Evolutionary conservation across 106 monocot genomes (phyloP), one percentile per base, ranked within the genome.

Genomic region (Allium sativum): DNA sequence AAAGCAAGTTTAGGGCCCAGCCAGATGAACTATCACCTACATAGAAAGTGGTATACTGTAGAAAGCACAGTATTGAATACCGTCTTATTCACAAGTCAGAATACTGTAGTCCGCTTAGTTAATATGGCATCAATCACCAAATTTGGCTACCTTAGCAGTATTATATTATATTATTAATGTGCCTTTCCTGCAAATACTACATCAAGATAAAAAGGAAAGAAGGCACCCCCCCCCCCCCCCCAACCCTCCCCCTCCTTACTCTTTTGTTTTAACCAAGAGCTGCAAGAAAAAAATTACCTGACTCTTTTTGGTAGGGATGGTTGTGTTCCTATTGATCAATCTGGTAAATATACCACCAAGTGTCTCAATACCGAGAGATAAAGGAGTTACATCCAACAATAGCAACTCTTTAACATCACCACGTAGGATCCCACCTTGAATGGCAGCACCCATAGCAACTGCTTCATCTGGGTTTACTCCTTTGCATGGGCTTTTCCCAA

Each of bases 391-490:
- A 74, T 84, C 84, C 8, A 84, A 64, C 18, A 84, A 74, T 3
- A 92, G 75, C 42, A 91, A 68, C 68, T 81, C 82, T 52, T 86
- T 90, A 8, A 90, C 90, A 82, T 90, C 90, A 66, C 90, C 90
- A 2, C 86, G 65, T 40, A 91, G 77, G 65, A 86, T 86, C 7
- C 85, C 85, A 64, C 85, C 72, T 19, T 65, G 64, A 57, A 72
- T 72, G 3, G 72, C 72, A 65, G 72, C 72, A 48, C 72, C 72
- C 72, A 72, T 65, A 12, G 72, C 72, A 40, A 72, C 72, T 65
- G 72, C 72, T 42, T 72, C 72, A 58, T 72, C 72, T 0, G 72
- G 72, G 44, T 72, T 72, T 15, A 72, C 72, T 56, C 64, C 72
- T 41, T 72, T 65, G 65, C 65, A 65, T 4, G 72, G 72, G 40